phyloP scores from a whole-genome alignment of 169 alveolate species.

The Plasmodium inui region DNA sequence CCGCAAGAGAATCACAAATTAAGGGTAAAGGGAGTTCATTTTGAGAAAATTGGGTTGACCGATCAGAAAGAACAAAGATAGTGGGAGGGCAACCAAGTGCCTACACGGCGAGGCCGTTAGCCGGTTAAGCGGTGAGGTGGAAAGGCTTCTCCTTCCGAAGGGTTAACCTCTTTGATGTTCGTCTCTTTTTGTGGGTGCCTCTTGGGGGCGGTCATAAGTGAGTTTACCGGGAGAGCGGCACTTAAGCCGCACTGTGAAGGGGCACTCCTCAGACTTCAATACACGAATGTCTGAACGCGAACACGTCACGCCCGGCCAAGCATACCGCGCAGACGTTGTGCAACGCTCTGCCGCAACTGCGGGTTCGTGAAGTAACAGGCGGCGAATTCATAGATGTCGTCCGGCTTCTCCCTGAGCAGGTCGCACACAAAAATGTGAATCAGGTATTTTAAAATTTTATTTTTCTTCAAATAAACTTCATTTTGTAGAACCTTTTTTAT shows the following conservation, averaged over 20 bases:
- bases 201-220: not conserved
- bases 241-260: not conserved
- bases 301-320: not conserved
- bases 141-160: too few species aligned
- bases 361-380: slow-evolving; percentile 55
- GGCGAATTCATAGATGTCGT: slow-evolving; percentile 44
- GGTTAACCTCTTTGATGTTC: too few species aligned
- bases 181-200: too few species aligned
- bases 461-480: slow-evolving; percentile 65
- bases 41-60: too few species aligned
- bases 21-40: too few species aligned
- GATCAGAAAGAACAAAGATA: too few species aligned
- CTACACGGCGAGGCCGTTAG: too few species aligned
- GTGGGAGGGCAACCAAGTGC: too few species aligned
- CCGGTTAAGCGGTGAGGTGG: too few species aligned
- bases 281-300: not conserved
- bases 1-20: too few species aligned
- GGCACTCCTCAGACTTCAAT: not conserved
- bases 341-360: not conserved
- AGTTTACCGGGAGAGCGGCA: not conserved
- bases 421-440: slow-evolving; percentile 46
- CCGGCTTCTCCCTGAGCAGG: slow-evolving; percentile 50
- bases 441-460: slow-evolving; percentile 43
- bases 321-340: slow-evolving; percentile 1
- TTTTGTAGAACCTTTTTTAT: slow-evolving; percentile 52